These are phyloP conservation scores for Botrytis hyacinthi DNA, from an alignment of 2,329 filamentous ascomycete genomes.

Conservation along the genomic window DNA sequence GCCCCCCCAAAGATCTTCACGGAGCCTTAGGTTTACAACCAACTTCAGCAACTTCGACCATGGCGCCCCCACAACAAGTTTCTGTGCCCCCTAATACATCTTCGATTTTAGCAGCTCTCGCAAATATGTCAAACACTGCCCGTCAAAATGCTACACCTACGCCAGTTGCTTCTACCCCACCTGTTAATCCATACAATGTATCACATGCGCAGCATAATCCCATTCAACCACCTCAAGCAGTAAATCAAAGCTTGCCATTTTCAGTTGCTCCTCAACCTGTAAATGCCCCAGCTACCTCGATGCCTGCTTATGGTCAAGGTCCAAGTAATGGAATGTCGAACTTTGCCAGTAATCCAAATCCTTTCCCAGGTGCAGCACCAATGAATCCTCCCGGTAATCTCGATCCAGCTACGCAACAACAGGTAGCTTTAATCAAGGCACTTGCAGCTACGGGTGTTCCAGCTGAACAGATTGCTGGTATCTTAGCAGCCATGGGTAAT, in stretches of 20 bases:
- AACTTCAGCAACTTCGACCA: slow-evolving; percentile 42
- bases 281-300: slow-evolving; percentile 49
- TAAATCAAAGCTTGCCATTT: slow-evolving; percentile 34
- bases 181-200: slow-evolving; percentile 44
- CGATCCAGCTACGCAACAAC: slow-evolving; percentile 60
- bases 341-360: slow-evolving; percentile 41
- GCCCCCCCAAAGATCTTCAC: slow-evolving; percentile 42
- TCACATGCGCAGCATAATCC: slow-evolving; percentile 47
- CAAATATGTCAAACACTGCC: slow-evolving; percentile 61
- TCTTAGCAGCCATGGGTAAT: slow-evolving; percentile 43
- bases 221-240: slow-evolving; percentile 37
- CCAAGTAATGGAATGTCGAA: slow-evolving; percentile 43
- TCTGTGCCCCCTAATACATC: slow-evolving; percentile 53
- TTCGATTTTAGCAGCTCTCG: slow-evolving; percentile 73
- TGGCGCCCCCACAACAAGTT: slow-evolving; percentile 45
- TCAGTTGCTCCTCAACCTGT: slow-evolving; percentile 55
- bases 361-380: slow-evolving; percentile 41
- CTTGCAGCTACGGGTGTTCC: slow-evolving; percentile 73
- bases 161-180: slow-evolving; percentile 34
- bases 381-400: slow-evolving; percentile 42
- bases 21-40: slow-evolving; percentile 41
- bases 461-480: slow-evolving; percentile 65
- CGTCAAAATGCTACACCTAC: slow-evolving; percentile 61
- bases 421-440: slow-evolving; percentile 72
- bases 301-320: slow-evolving; percentile 35